Percentiles rank a stretch among this genome's conserved stretches.
Conservation (phyloP, 1,284 basidiomycete genomes). For the Boletus holoroseus region DNA sequence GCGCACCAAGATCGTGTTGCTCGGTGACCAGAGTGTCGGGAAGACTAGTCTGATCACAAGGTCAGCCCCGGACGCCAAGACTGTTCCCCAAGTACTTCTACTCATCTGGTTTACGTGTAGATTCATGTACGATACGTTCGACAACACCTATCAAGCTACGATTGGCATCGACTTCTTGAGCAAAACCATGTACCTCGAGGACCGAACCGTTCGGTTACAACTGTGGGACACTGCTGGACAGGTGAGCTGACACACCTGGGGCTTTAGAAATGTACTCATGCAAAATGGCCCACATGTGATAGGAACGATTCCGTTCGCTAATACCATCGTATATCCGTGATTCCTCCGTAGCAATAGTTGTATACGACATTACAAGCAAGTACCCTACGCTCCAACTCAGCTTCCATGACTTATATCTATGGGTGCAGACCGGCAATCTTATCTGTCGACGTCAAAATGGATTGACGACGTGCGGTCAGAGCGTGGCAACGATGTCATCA, state of each 20-base stretch:
- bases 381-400: not conserved
- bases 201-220: conserved; percentile 95
- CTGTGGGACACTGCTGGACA: conserved; percentile 99
- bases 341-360: conserved; percentile 96
- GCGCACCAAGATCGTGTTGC: conserved; percentile 93
- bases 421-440: conserved; percentile 82
- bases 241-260: conserved; percentile 41
- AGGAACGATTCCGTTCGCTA: conserved; percentile 97
- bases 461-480: conserved; percentile 99
- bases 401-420: not conserved
- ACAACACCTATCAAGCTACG: conserved; percentile 99
- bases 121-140: conserved; percentile 99
- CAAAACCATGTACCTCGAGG: conserved; percentile 99
- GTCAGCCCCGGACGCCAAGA: conserved; percentile 38
- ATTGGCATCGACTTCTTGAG: conserved; percentile 99
- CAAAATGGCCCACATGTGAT: conserved; percentile 2
- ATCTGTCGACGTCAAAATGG: conserved; percentile 98
- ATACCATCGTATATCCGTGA: conserved; percentile 99
- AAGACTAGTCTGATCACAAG: conserved; percentile 98
- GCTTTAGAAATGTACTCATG: conserved; percentile 4
- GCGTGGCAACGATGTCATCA: conserved; percentile 96
- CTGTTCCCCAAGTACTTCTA: not conserved
- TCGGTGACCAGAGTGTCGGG: conserved; percentile 90
- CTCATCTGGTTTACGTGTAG: conserved; percentile 38
- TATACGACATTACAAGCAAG: conserved; percentile 98